Base-by-base conservation (phyloP, 306 rosid genomes). In the Vigna unguiculata region DNA sequence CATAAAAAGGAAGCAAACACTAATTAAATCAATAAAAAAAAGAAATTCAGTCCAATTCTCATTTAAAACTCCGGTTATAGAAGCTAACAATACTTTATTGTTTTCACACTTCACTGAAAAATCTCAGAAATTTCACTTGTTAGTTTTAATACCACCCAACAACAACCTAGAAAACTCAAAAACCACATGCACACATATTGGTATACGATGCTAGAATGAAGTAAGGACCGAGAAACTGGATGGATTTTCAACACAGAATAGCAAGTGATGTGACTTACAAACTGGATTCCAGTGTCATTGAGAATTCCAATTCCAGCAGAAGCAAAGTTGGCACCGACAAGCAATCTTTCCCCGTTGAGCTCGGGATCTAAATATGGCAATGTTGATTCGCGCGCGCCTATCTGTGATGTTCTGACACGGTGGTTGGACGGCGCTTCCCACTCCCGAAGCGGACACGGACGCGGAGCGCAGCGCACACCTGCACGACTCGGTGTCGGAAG, bases 241-340 rank as follows among this genome's bases (percentile, higher is more conserved):
- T n/a, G n/a, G n/a, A n/a, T n/a, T n/a, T n/a, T n/a, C n/a, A n/a
- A n/a, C n/a, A n/a, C n/a, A n/a, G n/a, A n/a, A n/a, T n/a, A n/a
- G n/a, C n/a, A n/a, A n/a, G n/a, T n/a, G n/a, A n/a, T n/a, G n/a
- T n/a, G n/a, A n/a, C n/a, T n/a, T n/a, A n/a, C n/a, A n/a, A n/a
- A n/a, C n/a, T n/a, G n/a, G n/a, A n/a, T n/a, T n/a, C n/a, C n/a
- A n/a, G n/a, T n/a, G n/a, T n/a, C n/a, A n/a, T n/a, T n/a, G n/a
- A n/a, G n/a, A n/a, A n/a, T n/a, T n/a, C n/a, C n/a, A 55, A 93
- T 89, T 53, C 98, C 98, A 4, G 98, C 98, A 16, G 98, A 93
- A 49, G 98, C 98, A 68, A 93, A 93, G 83, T 93, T 93, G 30
- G 98, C 98, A 17, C 98, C 98, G 17, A 91, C 90, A 1, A 93